Evolutionary conservation across 2,329 filamentous ascomycete genomes (phyloP).

Genomic region (Cladosporium phlei): DNA sequence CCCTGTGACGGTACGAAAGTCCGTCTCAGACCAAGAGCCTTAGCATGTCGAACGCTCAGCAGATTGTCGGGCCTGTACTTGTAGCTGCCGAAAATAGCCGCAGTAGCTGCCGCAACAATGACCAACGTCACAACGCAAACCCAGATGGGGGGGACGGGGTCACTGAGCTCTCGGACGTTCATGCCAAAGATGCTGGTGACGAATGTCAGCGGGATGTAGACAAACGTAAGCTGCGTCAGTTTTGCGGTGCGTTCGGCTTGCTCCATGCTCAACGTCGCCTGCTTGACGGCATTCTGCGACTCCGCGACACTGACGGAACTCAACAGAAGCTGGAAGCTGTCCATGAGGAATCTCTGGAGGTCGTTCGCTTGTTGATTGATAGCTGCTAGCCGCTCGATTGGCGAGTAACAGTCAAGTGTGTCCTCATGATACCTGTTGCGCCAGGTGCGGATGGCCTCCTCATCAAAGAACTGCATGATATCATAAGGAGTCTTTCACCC

Average conservation of each 20-base stretch:
- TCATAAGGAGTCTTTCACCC: no score
- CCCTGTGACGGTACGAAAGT: no score
- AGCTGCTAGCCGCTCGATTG: not conserved
- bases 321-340: conserved; percentile 24
- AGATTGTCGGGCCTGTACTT: no score
- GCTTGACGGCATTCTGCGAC: not conserved
- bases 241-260: conserved; percentile 15
- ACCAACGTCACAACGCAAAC: conserved; percentile 2
- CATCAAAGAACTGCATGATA: no score
- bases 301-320: conserved; percentile 22
- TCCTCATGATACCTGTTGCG: no score
- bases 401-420: not conserved
- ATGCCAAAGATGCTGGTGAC: conserved; percentile 23
- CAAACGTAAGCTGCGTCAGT: conserved; percentile 20
- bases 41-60: no score
- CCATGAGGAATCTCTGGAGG: conserved; percentile 22
- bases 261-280: conserved; percentile 16
- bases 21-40: no score
- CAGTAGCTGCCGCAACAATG: not conserved
- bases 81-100: not conserved
- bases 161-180: conserved; percentile 22
- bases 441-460: no score
- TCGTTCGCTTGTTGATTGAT: conserved; percentile 9
- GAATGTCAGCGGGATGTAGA: conserved; percentile 22
- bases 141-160: not conserved